Base-by-base conservation (phyloP, 169 alveolate species). In the Haemoproteus tartakovskyi region DNA sequence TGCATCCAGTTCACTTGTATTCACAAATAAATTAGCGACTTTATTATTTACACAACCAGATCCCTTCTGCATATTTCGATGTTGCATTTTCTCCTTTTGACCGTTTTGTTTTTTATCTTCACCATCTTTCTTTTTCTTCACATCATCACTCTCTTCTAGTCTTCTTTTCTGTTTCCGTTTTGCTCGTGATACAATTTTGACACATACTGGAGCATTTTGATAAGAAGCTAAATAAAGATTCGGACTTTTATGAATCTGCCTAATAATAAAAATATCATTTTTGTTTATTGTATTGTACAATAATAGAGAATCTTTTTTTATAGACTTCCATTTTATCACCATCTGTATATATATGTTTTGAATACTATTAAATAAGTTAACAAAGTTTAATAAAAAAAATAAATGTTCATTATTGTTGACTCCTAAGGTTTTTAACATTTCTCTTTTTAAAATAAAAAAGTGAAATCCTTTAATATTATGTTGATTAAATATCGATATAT, bases 401-500 rank as follows among this genome's bases (percentile, higher is more conserved):
- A 67, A 40, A 14, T 67, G 70, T 3, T 40, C 70, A 38, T 67
- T 18, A 16, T 37, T 67, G 11, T 52, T 16, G n/a, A 67, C 38
- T 11, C 82, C 82, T 19, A 67, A 45, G 19, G 38, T 14, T 19
- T 26, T 67, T 21, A 67, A 59, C 2, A 47, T 22, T 6, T 30
- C 40, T n/a, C 54, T 24, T 27, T 21, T 47, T 9, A 67, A 33
- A 2, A 46, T 67, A 59, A 67, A 67, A 47, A 67, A 67, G 46
- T 67, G 82, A 37, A 67, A 24, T 3, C 82, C 82, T 12, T 52
- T 41, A 3, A 67, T 12, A 19, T 67, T 56, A 18, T 67, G 51
- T 5, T 14, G 16, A 16, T 24, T 52, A 29, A 67, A 67, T 5
- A 56, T 18, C 1, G 62, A 18, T 22, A 67, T 67, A 45, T 67